A percentile compares a stretch with the other conserved stretches of the same genome.
Conservation (phyloP, 1,284 basidiomycete genomes). For the Ceratobasidium sp. region DNA sequence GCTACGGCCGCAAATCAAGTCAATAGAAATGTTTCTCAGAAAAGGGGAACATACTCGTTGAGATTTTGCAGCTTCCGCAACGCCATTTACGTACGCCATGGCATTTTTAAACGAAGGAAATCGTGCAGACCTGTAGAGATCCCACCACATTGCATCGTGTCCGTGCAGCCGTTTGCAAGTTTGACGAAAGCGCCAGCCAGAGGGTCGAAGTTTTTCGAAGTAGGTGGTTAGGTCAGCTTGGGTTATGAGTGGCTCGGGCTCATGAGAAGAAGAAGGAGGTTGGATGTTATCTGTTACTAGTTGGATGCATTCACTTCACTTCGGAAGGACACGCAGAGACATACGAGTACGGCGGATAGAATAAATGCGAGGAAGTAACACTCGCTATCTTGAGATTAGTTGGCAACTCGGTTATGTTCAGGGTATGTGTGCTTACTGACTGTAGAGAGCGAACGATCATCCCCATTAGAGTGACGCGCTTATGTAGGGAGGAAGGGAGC, state of each 20-base stretch:
- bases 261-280: too few relatives aligned
- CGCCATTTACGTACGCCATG: constrained; percentile 54
- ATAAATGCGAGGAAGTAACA: too few relatives aligned
- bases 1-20: constrained; percentile 22
- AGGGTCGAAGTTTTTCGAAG: constrained; percentile 56
- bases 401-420: too few relatives aligned
- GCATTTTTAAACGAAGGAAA: constrained; percentile 53
- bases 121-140: constrained; percentile 26
- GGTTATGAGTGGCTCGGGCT: constrained; percentile 55
- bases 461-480: too few relatives aligned
- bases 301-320: too few relatives aligned
- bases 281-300: too few relatives aligned
- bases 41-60: constrained; percentile 56
- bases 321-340: too few relatives aligned
- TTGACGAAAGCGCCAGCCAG: constrained; percentile 54
- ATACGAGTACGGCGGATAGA: too few relatives aligned
- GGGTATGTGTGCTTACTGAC: too few relatives aligned
- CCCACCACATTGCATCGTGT: constrained; percentile 22
- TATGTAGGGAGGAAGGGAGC: too few relatives aligned
- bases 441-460: too few relatives aligned
- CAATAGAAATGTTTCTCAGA: constrained; percentile 6
- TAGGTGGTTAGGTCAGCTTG: constrained; percentile 56
- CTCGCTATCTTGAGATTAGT: too few relatives aligned
- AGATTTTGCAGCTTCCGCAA: constrained; percentile 53
- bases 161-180: constrained; percentile 49